Evolutionary conservation across 495 filamentous ascomycete species (phyloP), one percentile per base, ranked within the genome.

Genomic region (Eremomyces bilateralis): DNA sequence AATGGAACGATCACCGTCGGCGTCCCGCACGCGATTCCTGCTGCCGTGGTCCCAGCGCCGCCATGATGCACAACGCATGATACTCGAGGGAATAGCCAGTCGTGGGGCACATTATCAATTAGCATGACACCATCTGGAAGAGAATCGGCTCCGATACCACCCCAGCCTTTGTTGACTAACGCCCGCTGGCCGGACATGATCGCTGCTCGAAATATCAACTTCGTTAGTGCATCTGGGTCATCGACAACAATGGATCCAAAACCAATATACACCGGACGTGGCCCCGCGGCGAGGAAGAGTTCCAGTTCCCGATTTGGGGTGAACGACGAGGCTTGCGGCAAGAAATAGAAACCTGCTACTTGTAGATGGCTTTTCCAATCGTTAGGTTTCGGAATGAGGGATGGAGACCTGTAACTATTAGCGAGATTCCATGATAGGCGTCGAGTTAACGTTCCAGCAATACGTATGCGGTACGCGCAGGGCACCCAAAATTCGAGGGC

Each of bases 1-100:
- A 88, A 88, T 0, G 80, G 80, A 5, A 88, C 68, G 17, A 88
- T 62, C 1, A 79, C 62, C 0, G 80, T 84, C 2, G 80, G 79
- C 22, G 65, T 64, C 1, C 73, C 76, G 0, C 62, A 52, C 2
- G 69, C 59, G 31, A 88, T 68, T 3, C 80, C 78, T 2, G 69
- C 71, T 2, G 80, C 80, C 6, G 75, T 82, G 6, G 80, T 85
- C 19, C 80, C 80, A 4, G 80, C 80, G 20, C 80, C 80, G 21
- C 80, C 80, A 40, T 84, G 80, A 37, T 90, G 80, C 10, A 81
- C 70, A 1, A 90, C 80, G 31, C 63, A 67, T 1, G 76, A 71
- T 0, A 90, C 78, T 15, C 62, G 68, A 31, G 68, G 52, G 46
- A 90, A 90, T 1, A 90, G 56, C 79, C 78, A 84, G 45, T 85